Evolutionary conservation across 805 yeast genomes (phyloP).

Genomic region (Ogataea corticis): DNA sequence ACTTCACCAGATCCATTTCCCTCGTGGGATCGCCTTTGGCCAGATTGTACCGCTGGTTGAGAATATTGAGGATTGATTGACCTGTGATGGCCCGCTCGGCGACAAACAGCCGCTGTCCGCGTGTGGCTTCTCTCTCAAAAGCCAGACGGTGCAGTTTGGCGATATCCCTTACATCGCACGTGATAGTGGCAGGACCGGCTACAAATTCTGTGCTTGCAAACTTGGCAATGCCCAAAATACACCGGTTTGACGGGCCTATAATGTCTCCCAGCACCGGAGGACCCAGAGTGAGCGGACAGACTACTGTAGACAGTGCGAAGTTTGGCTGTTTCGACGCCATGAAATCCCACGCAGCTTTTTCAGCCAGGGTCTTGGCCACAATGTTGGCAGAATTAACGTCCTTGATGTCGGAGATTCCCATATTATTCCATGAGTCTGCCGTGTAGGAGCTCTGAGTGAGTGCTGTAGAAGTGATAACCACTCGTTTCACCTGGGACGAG

Average conservation of each 20-base stretch:
- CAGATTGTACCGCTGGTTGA: not conserved
- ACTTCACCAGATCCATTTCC: not conserved
- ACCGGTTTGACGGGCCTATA: not conserved
- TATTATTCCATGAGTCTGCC: conserved; percentile 38
- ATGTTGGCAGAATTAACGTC: conserved; percentile 35
- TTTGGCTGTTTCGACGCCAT: conserved; percentile 28
- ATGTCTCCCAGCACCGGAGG: conserved; percentile 1
- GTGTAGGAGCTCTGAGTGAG: conserved; percentile 41
- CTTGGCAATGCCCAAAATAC: not conserved
- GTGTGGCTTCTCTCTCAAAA: not conserved
- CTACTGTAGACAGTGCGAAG: conserved; percentile 35
- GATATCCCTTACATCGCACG: conserved; percentile 1
- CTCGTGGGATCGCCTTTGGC: conserved; percentile 3
- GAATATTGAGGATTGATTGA: not conserved
- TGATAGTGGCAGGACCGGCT: not conserved
- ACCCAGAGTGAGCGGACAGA: conserved; percentile 31
- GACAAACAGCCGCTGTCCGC: not conserved
- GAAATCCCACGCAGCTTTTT: conserved; percentile 44
- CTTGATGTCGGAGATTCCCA: conserved; percentile 28
- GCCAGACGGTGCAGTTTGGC: conserved; percentile 1
- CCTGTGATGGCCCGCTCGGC: not conserved
- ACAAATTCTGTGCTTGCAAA: not conserved
- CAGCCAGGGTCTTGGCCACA: conserved; percentile 43
- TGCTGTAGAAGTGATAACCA: conserved; percentile 52
- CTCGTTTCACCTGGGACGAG: conserved; percentile 42